Base-by-base conservation (phyloP, 2,329 filamentous ascomycete genomes). In the Sporothrix schenckii region DNA sequence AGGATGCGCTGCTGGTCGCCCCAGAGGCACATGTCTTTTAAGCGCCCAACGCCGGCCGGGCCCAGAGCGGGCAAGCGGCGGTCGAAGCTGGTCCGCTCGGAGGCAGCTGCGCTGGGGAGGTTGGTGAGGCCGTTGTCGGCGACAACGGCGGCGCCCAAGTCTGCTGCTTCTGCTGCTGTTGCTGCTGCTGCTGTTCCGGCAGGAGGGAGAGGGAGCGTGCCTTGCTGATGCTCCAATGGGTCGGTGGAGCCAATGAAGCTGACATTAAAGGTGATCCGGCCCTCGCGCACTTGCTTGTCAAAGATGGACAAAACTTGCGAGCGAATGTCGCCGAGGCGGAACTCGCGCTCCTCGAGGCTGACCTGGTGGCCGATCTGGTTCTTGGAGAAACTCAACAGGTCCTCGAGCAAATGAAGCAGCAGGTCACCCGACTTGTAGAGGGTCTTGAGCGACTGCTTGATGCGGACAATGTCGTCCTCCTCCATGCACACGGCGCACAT, bases 401-500 rank as follows among this genome's bases (percentile, higher is more conserved):
- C 94, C 53, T 95, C 95, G 9, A 97, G 83, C 1, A 97, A 85
- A 76, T 97, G 93, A 2, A 97, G 83, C 9, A 97, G 81, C 6
- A 97, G 80, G 77, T 97, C 94, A 27, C 88, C 92, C 27, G 92
- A 94, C 79, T 94, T 95, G 80, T 97, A 97, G 24, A 97, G 89
- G 21, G 93, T 93, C 75, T 92, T 91, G 5, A 97, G 83, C 0
- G 92, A 95, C 74, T 93, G 88, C 78, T 94, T 93, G 73, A 97
- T 89, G 74, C 90, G 88, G 44, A 85, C 79, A 16, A 93, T 81
- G 75, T 97, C 92, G 65, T 94, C 90, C 78, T 97, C 93, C 73
- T 93, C 91, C 92, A 97, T 95, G 79, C 92, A 95, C 0, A 97
- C 91, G 0, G 93, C 91, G 75, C 91, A 94, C 91, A 97, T 95